Conservation (phyloP, 805 yeast species). For the Hanseniaspora lindneri region DNA sequence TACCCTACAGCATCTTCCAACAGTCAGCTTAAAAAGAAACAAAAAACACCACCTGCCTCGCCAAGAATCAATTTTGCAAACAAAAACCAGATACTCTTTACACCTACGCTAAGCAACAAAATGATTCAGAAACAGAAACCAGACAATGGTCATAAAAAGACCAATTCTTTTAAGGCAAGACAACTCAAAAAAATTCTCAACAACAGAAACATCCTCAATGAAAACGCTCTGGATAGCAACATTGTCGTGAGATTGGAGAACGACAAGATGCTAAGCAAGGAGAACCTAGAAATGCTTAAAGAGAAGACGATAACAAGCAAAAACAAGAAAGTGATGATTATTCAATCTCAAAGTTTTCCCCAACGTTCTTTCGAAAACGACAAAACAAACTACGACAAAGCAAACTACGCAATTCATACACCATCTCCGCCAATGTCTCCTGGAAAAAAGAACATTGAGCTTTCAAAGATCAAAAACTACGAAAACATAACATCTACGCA, state of each 20-base stretch:
- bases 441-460: background rate
- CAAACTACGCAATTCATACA: conserved; percentile 7
- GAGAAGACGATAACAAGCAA: background rate
- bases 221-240: conserved; percentile 18
- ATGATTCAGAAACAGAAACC: conserved; percentile 24
- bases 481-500: conserved; percentile 12
- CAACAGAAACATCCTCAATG: conserved; percentile 26
- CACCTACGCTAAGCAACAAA: conserved; percentile 24
- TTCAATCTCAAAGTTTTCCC: background rate
- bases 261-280: background rate
- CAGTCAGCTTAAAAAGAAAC: background rate
- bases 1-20: conserved; percentile 2
- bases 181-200: conserved; percentile 27
- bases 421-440: conserved; percentile 16
- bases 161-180: conserved; percentile 30
- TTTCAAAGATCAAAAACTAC: conserved; percentile 6
- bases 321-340: background rate
- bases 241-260: conserved; percentile 9
- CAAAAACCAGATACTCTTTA: conserved; percentile 19
- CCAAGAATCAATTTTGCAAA: conserved; percentile 15
- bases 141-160: conserved; percentile 24
- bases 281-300: background rate
- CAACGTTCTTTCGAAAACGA: background rate
- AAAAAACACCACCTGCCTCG: conserved; percentile 19
- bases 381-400: no score